phyloP scores from a whole-genome alignment of 2,329 filamentous ascomycete species.

The Ramularia endophylla region DNA sequence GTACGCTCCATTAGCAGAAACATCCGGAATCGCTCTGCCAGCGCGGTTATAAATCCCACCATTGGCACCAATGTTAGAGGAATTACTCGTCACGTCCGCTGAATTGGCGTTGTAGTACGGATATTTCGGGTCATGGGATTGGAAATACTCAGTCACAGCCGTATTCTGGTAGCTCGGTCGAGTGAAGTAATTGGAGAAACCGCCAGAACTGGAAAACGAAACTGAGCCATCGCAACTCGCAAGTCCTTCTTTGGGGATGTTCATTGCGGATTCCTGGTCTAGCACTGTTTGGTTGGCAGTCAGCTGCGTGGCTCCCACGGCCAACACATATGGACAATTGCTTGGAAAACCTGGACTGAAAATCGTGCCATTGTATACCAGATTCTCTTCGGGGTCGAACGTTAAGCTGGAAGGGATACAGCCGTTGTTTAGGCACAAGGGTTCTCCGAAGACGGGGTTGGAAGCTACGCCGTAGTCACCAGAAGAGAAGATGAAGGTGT shows the following conservation, averaged over 20 bases:
- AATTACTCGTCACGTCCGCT: constrained; percentile 11
- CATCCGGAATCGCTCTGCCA: constrained; percentile 32
- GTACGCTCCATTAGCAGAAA: constrained; percentile 33
- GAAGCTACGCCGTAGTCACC: constrained; percentile 24
- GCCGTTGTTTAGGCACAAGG: too few relatives aligned
- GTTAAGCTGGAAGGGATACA: too few relatives aligned
- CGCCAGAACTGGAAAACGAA: constrained; percentile 13
- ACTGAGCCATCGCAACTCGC: too few relatives aligned
- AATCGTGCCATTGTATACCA: constrained; percentile 20
- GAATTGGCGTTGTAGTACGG: constrained; percentile 19
- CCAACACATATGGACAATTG: constrained; percentile 30
- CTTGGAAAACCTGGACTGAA: constrained; percentile 14
- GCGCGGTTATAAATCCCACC: constrained; percentile 26
- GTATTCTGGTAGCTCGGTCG: constrained; percentile 29
- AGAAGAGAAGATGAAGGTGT: constrained; percentile 18
- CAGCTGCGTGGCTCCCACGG: constrained; percentile 37
- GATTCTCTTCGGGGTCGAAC: too few relatives aligned
- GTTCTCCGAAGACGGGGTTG: constrained; percentile 14
- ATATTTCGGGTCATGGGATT: constrained; percentile 18
- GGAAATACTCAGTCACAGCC: constrained; percentile 32
- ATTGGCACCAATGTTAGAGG: constrained; percentile 18
- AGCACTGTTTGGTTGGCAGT: constrained; percentile 28
- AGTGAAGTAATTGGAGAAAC: constrained; percentile 31
- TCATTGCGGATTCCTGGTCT: constrained; percentile 17
- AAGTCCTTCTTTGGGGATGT: constrained; percentile 5